Conservation (phyloP, 371 early-diverging fungal species). For the Umbelopsis sp. region DNA sequence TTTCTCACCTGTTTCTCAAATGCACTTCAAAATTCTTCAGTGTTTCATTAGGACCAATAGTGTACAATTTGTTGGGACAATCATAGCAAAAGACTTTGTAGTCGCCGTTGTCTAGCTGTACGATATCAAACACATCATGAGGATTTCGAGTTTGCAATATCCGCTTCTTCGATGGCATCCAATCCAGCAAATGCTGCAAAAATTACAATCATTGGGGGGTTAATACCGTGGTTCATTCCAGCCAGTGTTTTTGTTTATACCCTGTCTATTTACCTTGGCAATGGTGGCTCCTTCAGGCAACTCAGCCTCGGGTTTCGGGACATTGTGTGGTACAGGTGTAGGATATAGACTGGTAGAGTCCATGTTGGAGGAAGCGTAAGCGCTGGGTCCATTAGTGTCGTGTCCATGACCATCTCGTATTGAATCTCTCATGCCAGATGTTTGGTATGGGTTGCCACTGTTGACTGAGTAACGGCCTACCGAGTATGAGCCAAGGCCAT, state of each 20-base stretch:
- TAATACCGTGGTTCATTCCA: too few species aligned
- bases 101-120: slow-evolving; percentile 8
- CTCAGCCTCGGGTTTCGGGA: slow-evolving; percentile 11
- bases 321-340: slow-evolving; percentile 9
- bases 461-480: background rate
- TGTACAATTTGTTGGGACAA: slow-evolving; percentile 15
- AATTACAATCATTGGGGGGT: too few species aligned
- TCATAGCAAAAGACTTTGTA: slow-evolving; percentile 18
- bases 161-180: slow-evolving; percentile 17
- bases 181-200: background rate
- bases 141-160: slow-evolving; percentile 15
- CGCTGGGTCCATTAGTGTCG: slow-evolving; percentile 4
- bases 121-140: slow-evolving; percentile 16
- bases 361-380: background rate
- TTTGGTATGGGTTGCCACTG: background rate
- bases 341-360: slow-evolving; percentile 1
- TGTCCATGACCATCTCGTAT: background rate
- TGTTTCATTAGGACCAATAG: slow-evolving; percentile 16
- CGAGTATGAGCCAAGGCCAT: background rate
- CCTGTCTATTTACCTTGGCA: slow-evolving; percentile 3
- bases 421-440: background rate
- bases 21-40: slow-evolving; percentile 17
- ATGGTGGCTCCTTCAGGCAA: slow-evolving; percentile 3
- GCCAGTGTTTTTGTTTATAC: too few species aligned
- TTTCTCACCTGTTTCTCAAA: slow-evolving; percentile 9